These are phyloP conservation scores for Phytophthora chlamydospora DNA, from an alignment of 352 stramenopile genomes.

Conservation along the genomic window DNA sequence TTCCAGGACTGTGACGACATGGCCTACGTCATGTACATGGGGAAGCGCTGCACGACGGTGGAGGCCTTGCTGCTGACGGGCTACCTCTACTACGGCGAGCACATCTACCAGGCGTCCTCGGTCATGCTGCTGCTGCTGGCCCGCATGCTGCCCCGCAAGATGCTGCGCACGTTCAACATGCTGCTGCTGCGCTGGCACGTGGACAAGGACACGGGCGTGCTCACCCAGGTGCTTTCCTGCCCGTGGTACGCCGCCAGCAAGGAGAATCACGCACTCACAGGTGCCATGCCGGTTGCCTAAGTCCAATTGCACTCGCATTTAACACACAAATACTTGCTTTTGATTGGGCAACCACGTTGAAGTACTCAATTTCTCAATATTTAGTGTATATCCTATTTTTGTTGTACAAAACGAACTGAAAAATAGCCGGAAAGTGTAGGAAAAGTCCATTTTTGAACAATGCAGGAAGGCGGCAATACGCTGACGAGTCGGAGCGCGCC, in stretches of 20 bases:
- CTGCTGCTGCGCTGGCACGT: conserved; percentile 37
- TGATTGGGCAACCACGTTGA: not conserved
- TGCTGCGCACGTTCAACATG: conserved; percentile 44
- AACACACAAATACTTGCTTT: not conserved
- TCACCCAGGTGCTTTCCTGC: conserved; percentile 24
- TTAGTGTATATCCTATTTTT: no score
- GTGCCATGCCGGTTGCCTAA: conserved; percentile 16
- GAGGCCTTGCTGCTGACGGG: conserved; percentile 30
- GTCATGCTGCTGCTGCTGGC: conserved; percentile 34
- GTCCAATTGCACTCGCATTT: not conserved
- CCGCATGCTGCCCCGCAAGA: conserved; percentile 19
- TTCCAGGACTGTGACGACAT: conserved; percentile 36
- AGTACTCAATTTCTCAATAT: no score
- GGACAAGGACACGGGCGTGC: conserved; percentile 18
- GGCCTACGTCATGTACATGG: conserved; percentile 36
- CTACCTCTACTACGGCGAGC: conserved; percentile 37
- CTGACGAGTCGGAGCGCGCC: conserved; percentile 18
- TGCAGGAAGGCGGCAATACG: conserved; percentile 26
- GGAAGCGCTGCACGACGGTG: conserved; percentile 25
- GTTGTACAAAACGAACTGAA: no score
- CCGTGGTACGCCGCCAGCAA: conserved; percentile 30
- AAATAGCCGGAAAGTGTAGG: not conserved
- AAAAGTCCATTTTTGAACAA: conserved; percentile 2
- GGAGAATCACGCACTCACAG: conserved; percentile 23
- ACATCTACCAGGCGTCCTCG: conserved; percentile 35